Evolutionary conservation across 1,284 basidiomycete genomes (phyloP), one percentile per base, ranked within the genome.

Genomic region (Anthracocystis setariae): DNA sequence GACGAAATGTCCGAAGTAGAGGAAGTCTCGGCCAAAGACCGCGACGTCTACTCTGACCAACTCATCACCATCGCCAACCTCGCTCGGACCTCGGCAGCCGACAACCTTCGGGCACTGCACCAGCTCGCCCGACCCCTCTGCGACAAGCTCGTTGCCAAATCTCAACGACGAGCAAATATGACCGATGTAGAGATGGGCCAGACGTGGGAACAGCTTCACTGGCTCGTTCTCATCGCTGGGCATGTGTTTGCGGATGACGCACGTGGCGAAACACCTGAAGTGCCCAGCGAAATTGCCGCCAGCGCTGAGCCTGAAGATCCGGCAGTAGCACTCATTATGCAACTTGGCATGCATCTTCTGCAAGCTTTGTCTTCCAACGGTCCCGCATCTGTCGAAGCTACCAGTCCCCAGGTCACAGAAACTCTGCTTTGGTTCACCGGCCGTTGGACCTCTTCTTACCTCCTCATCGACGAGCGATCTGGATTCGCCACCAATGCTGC

Each of bases 171-270:
- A 20, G 38, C 45, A 20, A 44, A 35, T 12, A 38, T 60, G 18
- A 39, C 40, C 20, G 51, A 57, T 13, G 39, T 60, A 5, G 55
- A 70, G 44, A 29, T 73, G 33, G 76, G 72, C 3, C 72, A 69
- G 49, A 42, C 46, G 3, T 81, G 80, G 80, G 80, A 81, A 46
- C 75, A 79, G 49, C 52, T 74, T 9, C 78, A 81, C 46, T 80
- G 78, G 80, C 56, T 78, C 20, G 35, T 69, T 10, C 50, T 81
- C 33, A 74, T 81, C 10, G 58, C 59, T 3, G 80, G 73, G 1
- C 73, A 80, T 25, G 48, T 78, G 8, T 39, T 81, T 5, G 76
- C 77, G 4, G 80, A 81, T 24, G 59, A 71, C 18, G 50, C 65
- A 8, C 48, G 46, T 4, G 76, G 77, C 43, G 80, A 81, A 56